Base-by-base conservation (phyloP, 108 stramenopile species). In the Mayamaea pseudoterrestris region DNA sequence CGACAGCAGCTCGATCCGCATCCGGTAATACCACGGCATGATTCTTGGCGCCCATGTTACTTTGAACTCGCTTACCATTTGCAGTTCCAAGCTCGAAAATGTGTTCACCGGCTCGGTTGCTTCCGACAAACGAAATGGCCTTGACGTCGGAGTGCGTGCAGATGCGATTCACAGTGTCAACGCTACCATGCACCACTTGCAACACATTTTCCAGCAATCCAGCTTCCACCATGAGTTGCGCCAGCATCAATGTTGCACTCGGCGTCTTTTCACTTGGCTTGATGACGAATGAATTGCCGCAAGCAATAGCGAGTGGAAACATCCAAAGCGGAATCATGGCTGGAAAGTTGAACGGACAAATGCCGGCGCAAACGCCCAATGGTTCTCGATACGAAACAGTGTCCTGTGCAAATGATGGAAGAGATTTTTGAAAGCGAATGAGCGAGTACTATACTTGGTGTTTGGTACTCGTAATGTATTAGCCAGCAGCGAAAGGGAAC, bases 251-350 rank as follows among this genome's bases (percentile, higher is more conserved):
- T 20, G 63, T 58, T 1, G 83, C 70, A 17, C 70, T 60, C 2
- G 83, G 83, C 3, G 78, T 74, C 56, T 80, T 80, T 57, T 84
- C 83, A 30, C 61, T 65, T 18, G 83, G 83, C 61, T 98, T 98
- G 21, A 98, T 54, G 22, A 98, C 69, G 48, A 75, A 74, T 7
- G 80, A 67, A 46, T 87, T 87, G 2, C 85, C 85, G 3, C 73
- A 71, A 14, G 80, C 66, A 7, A 61, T 25, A 21, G 93, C 86
- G 11, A 95, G 50, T 3, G 95, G 93, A 50, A 93, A 77, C 79
- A 90, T 96, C 97, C 94, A 96, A 13, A 89, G 61, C 0, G 93
- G 89, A 30, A 95, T 89, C 94, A 97, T 95, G 32, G 90, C 88
- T 5, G 93, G 93, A 62, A 93, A 93, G 76, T 98, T 98, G 72